Evolutionary conservation across 257 asterid genomes (phyloP).

Genomic region (Coffea eugenioides): DNA sequence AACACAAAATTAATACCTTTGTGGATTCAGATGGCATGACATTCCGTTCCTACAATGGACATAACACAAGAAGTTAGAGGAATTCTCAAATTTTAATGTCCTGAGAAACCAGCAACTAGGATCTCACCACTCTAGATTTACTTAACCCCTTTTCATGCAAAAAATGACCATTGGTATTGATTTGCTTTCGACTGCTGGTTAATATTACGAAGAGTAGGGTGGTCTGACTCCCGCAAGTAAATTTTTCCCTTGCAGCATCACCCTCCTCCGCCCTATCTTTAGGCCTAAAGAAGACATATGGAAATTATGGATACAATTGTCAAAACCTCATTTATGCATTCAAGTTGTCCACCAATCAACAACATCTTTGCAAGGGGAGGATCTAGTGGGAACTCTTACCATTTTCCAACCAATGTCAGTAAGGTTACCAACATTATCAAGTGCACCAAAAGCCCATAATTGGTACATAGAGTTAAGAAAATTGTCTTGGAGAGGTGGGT

Average conservation of each 20-base stretch:
- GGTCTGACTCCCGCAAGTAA: constrained; percentile 92
- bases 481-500: constrained; percentile 98
- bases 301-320: constrained; percentile 95
- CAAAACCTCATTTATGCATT: constrained; percentile 76
- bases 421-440: constrained; percentile 77
- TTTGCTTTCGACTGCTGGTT: constrained; percentile 92
- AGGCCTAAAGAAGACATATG: constrained; percentile 88
- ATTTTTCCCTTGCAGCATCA: constrained; percentile 91
- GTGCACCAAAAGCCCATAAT: constrained; percentile 96
- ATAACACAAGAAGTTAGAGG: constrained; percentile 84
- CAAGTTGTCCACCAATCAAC: constrained; percentile 75
- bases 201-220: constrained; percentile 75
- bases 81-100: constrained; percentile 46
- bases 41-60: constrained; percentile 87
- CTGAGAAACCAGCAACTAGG: constrained; percentile 70
- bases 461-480: constrained; percentile 96
- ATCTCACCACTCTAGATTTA: constrained; percentile 88
- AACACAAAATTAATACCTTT: constrained; percentile 20
- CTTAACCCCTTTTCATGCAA: constrained; percentile 86
- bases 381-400: constrained; percentile 97
- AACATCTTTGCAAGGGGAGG: constrained; percentile 98
- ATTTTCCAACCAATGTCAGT: constrained; percentile 86
- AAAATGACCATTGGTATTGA: constrained; percentile 75
- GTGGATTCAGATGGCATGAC: constrained; percentile 93
- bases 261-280: constrained; percentile 95